Evolutionary conservation across 1,139 yeast species (phyloP).

Genomic region (Geotrichum siamense): DNA sequence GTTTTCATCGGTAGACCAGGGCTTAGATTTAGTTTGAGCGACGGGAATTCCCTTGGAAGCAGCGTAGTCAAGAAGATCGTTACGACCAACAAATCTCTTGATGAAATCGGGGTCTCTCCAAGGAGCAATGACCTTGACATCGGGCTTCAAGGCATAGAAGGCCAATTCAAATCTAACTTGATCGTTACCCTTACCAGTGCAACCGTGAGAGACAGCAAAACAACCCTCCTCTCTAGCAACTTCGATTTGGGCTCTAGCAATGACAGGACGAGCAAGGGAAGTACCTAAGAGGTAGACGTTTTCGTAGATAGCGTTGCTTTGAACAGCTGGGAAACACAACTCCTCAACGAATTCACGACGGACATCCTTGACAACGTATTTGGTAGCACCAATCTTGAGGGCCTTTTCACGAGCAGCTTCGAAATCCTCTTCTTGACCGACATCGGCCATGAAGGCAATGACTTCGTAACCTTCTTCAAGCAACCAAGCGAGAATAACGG

Average conservation of each 20-base stretch:
- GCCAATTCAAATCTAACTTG: slow-evolving; percentile 97
- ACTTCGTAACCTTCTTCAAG: slow-evolving; percentile 97
- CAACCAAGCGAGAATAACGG: slow-evolving; percentile 95
- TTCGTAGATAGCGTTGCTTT: slow-evolving; percentile 94
- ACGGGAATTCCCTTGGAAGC: slow-evolving; percentile 88
- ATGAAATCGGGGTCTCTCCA: slow-evolving; percentile 97
- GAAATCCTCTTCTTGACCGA: slow-evolving; percentile 98
- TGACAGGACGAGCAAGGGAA: slow-evolving; percentile 96
- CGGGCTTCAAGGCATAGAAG: slow-evolving; percentile 96
- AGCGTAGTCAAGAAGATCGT: slow-evolving; percentile 89
- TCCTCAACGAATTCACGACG: slow-evolving; percentile 91
- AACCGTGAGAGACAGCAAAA: slow-evolving; percentile 97
- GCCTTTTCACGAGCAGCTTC: slow-evolving; percentile 97
- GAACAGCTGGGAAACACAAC: slow-evolving; percentile 93
- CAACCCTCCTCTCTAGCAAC: slow-evolving; percentile 97
- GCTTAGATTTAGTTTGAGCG: slow-evolving; percentile 95
- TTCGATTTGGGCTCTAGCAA: slow-evolving; percentile 94
- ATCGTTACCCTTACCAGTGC: slow-evolving; percentile 99
- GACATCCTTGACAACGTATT: slow-evolving; percentile 89
- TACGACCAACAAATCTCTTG: slow-evolving; percentile 96
- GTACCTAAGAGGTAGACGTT: slow-evolving; percentile 94
- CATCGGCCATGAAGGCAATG: slow-evolving; percentile 93
- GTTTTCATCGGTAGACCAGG: slow-evolving; percentile 99
- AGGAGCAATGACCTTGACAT: slow-evolving; percentile 93
- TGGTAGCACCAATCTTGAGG: slow-evolving; percentile 91